These are phyloP conservation scores for Moricandia moricandioides DNA, from an alignment of 345 rosid genomes.

Conservation along the genomic window DNA sequence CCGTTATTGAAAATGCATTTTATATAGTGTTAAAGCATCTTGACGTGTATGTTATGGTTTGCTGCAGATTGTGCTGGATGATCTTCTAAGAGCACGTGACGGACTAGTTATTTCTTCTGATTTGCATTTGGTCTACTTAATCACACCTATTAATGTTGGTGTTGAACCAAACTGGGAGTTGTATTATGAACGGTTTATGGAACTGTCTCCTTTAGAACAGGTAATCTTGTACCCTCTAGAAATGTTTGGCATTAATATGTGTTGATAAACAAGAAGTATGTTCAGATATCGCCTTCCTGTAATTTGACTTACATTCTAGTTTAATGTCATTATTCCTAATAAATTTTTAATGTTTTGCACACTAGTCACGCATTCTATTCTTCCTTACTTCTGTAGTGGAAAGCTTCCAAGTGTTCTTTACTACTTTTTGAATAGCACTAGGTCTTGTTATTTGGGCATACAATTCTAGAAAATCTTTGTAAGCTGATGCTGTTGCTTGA, in stretches of 20 bases:
- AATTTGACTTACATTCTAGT: conserved; percentile 14
- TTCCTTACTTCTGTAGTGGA: not conserved
- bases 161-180: conserved; percentile 97
- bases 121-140: conserved; percentile 87
- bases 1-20: conserved; percentile 4
- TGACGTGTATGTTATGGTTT: conserved; percentile 27
- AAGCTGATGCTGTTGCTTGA: conserved; percentile 21
- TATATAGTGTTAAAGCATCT: conserved; percentile 14
- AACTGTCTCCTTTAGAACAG: conserved; percentile 83
- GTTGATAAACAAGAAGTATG: conserved; percentile 14
- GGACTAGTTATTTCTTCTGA: conserved; percentile 96
- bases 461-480: not conserved
- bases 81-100: conserved; percentile 94
- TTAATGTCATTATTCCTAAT: conserved; percentile 4
- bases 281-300: not conserved
- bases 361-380: not conserved
- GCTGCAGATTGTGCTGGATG: conserved; percentile 87
- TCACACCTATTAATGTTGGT: conserved; percentile 89
- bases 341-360: not conserved
- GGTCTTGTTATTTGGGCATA: conserved; percentile 4
- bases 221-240: conserved; percentile 40
- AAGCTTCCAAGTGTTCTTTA: not conserved
- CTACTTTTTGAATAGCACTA: conserved; percentile 3
- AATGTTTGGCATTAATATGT: conserved; percentile 1
- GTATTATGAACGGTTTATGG: conserved; percentile 84